Evolutionary conservation across 306 rosid species (phyloP), one percentile per base, ranked within the genome.

Genomic region (Vigna mungo): DNA sequence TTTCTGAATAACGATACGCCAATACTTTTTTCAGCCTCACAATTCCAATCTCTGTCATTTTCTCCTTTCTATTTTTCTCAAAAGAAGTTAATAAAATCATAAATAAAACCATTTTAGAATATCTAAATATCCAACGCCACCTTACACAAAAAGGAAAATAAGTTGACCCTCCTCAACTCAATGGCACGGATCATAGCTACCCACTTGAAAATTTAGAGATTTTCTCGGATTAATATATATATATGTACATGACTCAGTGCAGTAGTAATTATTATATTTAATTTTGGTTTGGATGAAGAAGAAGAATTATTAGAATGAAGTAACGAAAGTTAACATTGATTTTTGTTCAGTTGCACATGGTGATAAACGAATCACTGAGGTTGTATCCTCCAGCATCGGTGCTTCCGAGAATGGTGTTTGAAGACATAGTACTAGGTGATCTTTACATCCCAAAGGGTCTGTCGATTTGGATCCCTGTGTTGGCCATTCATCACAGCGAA

Each of bases 361-460:
- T 95, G 17, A 95, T 95, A 55, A 95, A 95, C n/a, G 99, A 95
- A 60, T 87, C 99, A 49, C 71, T 95, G 49, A 87, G 99, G 84
- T 86, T 95, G 1, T 95, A 95, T 70, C 99, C 99, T 17, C 99
- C 99, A 0, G 99, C 96, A 4, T 89, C 90, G 0, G 98, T 95
- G 41, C 92, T 95, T 0, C 99, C 99, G 3, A 84, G 99, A 82
- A 92, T 92, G 94, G 96, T 87, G 8, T 95, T 95, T 63, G 93
- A 95, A 74, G 99, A 95, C 71, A 89, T 92, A 37, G 74, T 86
- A 66, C 71, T 95, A 4, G 96, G 99, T 37, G 99, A 91, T 71
- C 86, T 95, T 4, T 86, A 88, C 30, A 91, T 95, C 56, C 99
- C 99, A 0, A 92, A 92, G 72, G 99, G 99, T 1, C 81, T 95